Conservation (phyloP, 768 basidiomycete species). For the Rhizopogon rudus region DNA sequence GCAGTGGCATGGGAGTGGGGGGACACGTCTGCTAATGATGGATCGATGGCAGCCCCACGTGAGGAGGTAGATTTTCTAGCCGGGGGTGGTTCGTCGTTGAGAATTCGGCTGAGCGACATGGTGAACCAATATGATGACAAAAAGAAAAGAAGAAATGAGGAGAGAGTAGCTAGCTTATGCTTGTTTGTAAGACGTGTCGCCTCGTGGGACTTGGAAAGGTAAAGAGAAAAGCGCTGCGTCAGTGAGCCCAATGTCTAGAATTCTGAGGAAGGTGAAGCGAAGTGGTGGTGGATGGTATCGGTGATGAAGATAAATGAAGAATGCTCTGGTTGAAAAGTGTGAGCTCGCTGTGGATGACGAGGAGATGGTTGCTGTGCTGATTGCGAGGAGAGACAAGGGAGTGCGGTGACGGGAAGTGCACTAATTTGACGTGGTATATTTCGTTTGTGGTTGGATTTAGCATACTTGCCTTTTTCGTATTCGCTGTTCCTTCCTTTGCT, state of each 20-base stretch:
- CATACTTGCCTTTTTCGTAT: constrained; percentile 25
- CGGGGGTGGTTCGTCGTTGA: constrained; percentile 66
- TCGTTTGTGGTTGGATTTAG: constrained; percentile 32
- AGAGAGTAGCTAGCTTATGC: constrained; percentile 9
- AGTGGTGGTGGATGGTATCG: not conserved
- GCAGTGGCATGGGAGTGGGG: constrained; percentile 13
- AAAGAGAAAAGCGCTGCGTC: constrained; percentile 4
- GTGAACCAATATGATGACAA: constrained; percentile 6
- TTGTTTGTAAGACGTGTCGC: constrained; percentile 10
- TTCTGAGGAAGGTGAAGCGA: not conserved
- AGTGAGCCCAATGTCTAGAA: not conserved
- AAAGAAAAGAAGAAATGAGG: constrained; percentile 6
- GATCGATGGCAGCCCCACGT: constrained; percentile 18
- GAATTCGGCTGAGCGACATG: constrained; percentile 78
- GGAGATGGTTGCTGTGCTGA: constrained; percentile 15
- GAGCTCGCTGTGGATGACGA: constrained; percentile 4
- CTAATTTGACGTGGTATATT: constrained; percentile 22
- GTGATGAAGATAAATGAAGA: not conserved
- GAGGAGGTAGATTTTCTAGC: constrained; percentile 22
- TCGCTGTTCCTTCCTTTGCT: constrained; percentile 14
- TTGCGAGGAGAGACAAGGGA: constrained; percentile 13
- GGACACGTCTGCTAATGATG: constrained; percentile 17
- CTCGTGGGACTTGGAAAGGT: constrained; percentile 31
- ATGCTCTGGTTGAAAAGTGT: not conserved
- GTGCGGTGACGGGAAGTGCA: constrained; percentile 28